Evolutionary conservation across 1,139 yeast genomes (phyloP).

Genomic region (Nadsonia starkeyi-henricii): DNA sequence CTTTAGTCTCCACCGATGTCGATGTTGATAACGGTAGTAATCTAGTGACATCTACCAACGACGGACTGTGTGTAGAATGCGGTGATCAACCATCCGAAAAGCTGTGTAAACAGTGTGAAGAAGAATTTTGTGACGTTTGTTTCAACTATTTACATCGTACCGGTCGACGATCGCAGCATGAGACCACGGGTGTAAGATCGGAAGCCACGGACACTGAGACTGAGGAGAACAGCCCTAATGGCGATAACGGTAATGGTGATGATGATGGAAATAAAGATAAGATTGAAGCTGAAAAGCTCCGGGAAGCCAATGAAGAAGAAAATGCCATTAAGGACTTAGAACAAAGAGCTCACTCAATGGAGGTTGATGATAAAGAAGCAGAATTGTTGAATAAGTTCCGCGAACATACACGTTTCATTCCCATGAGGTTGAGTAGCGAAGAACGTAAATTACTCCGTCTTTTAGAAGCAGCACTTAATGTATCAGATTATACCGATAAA

Average conservation of each 20-base stretch:
- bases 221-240: too few species aligned
- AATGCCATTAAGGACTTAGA: slow-evolving; percentile 7
- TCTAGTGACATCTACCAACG: slow-evolving; percentile 15
- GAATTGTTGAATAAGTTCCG: slow-evolving; percentile 25
- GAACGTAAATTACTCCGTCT: slow-evolving; percentile 52
- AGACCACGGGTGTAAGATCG: slow-evolving; percentile 12
- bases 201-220: neutral
- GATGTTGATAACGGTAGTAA: slow-evolving; percentile 8
- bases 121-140: slow-evolving; percentile 53
- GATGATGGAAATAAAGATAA: slow-evolving; percentile 13
- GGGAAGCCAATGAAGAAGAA: slow-evolving; percentile 4
- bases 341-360: slow-evolving; percentile 12
- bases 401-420: slow-evolving; percentile 41
- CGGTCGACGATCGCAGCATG: slow-evolving; percentile 33
- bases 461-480: slow-evolving; percentile 57
- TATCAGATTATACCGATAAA: slow-evolving; percentile 61
- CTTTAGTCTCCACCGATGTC: slow-evolving; percentile 12
- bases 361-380: slow-evolving; percentile 12
- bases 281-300: slow-evolving; percentile 9
- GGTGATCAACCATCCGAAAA: slow-evolving; percentile 54
- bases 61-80: slow-evolving; percentile 46
- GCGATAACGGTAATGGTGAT: too few species aligned
- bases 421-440: slow-evolving; percentile 47
- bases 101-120: slow-evolving; percentile 44
- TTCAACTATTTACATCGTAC: slow-evolving; percentile 52